A percentile compares a stretch with the other conserved stretches of the same genome.
Evolutionary conservation across 2,329 filamentous ascomycete genomes (phyloP).

Genomic region (Rutstroemia sp.): DNA sequence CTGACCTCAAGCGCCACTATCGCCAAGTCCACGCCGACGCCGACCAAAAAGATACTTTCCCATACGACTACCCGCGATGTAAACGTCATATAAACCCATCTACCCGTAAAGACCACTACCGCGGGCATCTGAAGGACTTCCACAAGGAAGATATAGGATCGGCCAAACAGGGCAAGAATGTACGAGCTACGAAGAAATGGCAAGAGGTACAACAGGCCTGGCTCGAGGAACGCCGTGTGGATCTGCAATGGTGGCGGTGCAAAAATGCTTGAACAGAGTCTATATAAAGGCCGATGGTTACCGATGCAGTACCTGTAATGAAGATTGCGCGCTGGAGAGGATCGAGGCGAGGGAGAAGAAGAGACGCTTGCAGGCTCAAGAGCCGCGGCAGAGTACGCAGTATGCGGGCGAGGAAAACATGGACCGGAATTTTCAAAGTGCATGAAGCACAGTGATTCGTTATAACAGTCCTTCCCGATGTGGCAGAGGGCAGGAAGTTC

Average conservation of each 20-base stretch:
- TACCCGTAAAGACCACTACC: slow-evolving; percentile 39
- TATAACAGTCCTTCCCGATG: no score
- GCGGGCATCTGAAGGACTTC: slow-evolving; percentile 40
- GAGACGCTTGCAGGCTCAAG: not conserved
- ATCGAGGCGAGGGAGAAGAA: slow-evolving; percentile 1
- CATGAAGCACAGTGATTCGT: no score
- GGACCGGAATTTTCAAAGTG: no score
- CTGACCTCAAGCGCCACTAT: slow-evolving; percentile 33
- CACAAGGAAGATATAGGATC: slow-evolving; percentile 35
- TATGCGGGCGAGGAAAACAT: no score
- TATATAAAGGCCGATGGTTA: slow-evolving; percentile 15
- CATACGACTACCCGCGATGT: slow-evolving; percentile 29
- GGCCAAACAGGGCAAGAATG: slow-evolving; percentile 14
- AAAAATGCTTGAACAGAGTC: slow-evolving; percentile 21
- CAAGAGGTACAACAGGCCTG: slow-evolving; percentile 16
- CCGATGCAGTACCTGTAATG: slow-evolving; percentile 19
- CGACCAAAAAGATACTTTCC: slow-evolving; percentile 17
- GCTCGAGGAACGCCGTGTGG: slow-evolving; percentile 18
- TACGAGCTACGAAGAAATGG: slow-evolving; percentile 9
- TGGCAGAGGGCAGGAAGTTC: no score
- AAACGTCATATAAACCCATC: slow-evolving; percentile 31
- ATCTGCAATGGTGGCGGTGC: slow-evolving; percentile 23
- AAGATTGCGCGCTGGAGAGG: slow-evolving; percentile 16
- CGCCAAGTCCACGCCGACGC: slow-evolving; percentile 25
- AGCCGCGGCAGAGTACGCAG: not conserved